Evolutionary conservation across 441 rosid species (phyloP).

Genomic region (Euphorbia corollata): DNA sequence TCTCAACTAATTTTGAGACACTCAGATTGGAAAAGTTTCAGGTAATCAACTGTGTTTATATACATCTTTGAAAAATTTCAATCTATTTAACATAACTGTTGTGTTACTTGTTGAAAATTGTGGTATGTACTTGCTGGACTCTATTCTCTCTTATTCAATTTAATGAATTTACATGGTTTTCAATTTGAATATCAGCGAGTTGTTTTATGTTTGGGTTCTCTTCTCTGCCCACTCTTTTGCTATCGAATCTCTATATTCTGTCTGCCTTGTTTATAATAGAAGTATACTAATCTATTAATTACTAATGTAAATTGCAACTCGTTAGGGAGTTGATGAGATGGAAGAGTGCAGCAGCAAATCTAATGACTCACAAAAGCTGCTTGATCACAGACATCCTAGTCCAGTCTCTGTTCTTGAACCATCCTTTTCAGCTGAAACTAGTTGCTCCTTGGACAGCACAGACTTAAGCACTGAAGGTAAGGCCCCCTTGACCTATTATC

Average conservation of each 20-base stretch:
- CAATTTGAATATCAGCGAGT: too few species aligned
- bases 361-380: conserved; percentile 27
- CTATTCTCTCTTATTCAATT: too few species aligned
- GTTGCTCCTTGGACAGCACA: conserved; percentile 53
- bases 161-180: too few species aligned
- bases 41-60: conserved; percentile 30
- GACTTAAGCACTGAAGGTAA: conserved; percentile 50
- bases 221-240: too few species aligned
- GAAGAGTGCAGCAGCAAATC: conserved; percentile 35
- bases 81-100: too few species aligned
- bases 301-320: conserved; percentile 17
- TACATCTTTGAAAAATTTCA: neutral
- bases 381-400: conserved; percentile 27
- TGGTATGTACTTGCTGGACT: too few species aligned
- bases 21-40: conserved; percentile 36
- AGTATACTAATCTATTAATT: too few species aligned
- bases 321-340: neutral
- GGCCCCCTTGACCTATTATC: neutral
- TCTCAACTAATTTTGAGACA: conserved; percentile 24
- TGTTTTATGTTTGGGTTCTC: too few species aligned
- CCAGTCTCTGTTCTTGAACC: conserved; percentile 40
- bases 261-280: too few species aligned
- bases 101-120: too few species aligned
- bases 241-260: too few species aligned
- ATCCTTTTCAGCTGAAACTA: conserved; percentile 31